Conservation (phyloP, 441 rosid genomes). For the Manihot esculenta region DNA sequence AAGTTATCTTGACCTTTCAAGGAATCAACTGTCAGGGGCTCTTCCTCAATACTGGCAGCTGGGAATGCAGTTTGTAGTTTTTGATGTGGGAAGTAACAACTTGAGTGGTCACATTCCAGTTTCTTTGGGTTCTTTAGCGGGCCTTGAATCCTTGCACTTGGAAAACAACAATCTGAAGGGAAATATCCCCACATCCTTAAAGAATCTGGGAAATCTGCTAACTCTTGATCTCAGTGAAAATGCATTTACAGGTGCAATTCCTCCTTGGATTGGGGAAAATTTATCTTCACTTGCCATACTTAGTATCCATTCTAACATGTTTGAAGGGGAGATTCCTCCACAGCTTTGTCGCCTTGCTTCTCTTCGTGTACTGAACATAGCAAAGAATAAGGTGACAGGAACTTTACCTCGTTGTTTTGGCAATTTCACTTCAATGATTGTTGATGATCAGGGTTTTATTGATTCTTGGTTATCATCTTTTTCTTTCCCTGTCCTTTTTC, state of each 20-base stretch:
- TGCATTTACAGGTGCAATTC: conserved; percentile 17
- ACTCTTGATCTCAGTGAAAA: conserved; percentile 27
- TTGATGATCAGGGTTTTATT: background rate
- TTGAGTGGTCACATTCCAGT: conserved; percentile 23
- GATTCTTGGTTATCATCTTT: no score
- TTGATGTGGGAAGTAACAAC: conserved; percentile 21
- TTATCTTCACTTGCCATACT: background rate
- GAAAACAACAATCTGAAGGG: conserved; percentile 17
- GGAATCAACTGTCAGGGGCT: background rate
- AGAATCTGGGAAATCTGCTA: background rate
- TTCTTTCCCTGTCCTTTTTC: no score
- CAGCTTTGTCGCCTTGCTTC: conserved; percentile 7
- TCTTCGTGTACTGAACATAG: conserved; percentile 23
- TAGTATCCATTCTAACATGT: conserved; percentile 18
- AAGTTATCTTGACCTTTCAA: background rate
- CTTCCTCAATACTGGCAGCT: no score
- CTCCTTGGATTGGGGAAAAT: conserved; percentile 25
- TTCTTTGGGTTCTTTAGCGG: conserved; percentile 19
- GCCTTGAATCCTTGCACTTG: background rate
- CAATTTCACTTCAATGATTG: conserved; percentile 18
- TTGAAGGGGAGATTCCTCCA: conserved; percentile 15
- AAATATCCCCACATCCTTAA: conserved; percentile 12
- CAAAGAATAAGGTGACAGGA: conserved; percentile 12
- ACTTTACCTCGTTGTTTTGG: conserved; percentile 20
- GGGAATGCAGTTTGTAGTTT: no score